phyloP scores from a whole-genome alignment of 257 asterid species.

The Leonotis leonurus region DNA sequence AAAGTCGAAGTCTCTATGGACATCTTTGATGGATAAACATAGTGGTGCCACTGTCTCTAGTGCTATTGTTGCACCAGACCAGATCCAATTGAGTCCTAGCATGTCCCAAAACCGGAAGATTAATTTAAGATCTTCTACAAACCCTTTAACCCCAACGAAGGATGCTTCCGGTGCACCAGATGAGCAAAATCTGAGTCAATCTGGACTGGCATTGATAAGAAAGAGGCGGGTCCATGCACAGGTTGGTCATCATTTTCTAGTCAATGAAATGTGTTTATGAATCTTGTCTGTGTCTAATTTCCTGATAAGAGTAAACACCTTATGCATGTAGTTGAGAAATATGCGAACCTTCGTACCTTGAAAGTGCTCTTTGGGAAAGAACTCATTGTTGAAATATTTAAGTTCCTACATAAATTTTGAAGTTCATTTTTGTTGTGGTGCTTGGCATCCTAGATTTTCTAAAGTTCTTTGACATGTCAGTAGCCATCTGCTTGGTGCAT shows the following conservation, averaged over 20 bases:
- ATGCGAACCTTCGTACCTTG: neutral
- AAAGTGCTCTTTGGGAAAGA: neutral
- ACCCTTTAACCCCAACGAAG: slow-evolving; percentile 36
- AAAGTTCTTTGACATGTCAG: neutral
- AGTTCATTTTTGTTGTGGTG: neutral
- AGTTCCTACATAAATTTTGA: neutral
- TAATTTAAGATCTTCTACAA: slow-evolving; percentile 46
- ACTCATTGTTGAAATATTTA: neutral
- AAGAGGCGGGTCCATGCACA: slow-evolving; percentile 75
- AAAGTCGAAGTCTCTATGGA: slow-evolving; percentile 37
- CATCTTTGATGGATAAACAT: slow-evolving; percentile 42
- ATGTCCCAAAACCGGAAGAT: slow-evolving; percentile 33
- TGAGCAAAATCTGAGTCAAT: slow-evolving; percentile 45
- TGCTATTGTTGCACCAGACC: slow-evolving; percentile 37
- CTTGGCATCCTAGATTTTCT: too few relatives aligned
- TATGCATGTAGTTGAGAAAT: slow-evolving; percentile 1
- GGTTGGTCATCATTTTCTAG: slow-evolving; percentile 33
- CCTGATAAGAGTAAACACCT: neutral
- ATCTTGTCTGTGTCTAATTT: neutral
- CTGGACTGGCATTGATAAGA: slow-evolving; percentile 54
- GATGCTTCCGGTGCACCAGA: slow-evolving; percentile 52
- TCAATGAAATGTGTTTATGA: neutral
- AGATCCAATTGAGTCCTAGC: slow-evolving; percentile 28
- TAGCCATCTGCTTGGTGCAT: neutral
- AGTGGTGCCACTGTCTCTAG: slow-evolving; percentile 27